Evolutionary conservation across 345 rosid genomes (phyloP), one percentile per base, ranked within the genome.

Genomic region (Eucalyptus leucophloia): DNA sequence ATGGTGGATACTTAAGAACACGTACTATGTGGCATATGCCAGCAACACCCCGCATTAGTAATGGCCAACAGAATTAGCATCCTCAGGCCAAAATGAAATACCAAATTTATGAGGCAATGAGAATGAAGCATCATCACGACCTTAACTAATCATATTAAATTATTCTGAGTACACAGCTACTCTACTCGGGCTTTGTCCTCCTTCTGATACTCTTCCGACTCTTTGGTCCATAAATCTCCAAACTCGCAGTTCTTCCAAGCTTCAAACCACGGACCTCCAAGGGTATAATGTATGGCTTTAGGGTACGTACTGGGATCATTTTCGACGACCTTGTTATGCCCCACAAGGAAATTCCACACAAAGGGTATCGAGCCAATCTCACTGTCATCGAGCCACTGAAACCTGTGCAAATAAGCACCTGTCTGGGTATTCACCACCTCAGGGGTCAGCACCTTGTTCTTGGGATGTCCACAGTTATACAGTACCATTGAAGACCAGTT

Each of bases 401-500:
- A 98, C 95, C 99, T 94, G 87, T 97, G 99, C 40, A 97, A 98
- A 86, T 94, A 98, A 13, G 99, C 98, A 86, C 99, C 99, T 0
- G 96, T 92, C 91, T 96, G 96, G 2, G 93, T 90, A n/a, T 95
- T 98, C 24, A 98, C 99, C 87, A 86, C 90, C 87, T 96, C 96
- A 8, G 98, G 98, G 7, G 91, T 94, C 90, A 98, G 86, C 2
- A 89, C 91, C 94, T 92, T 96, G 96, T 96, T 98, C 92, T 98
- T 98, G 2, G 97, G 99, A 83, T 97, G 99, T 10, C 96, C 96
- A 87, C 99, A 98, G 19, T 98, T 98, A 92, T 98, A 98, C 88
- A 98, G 90, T 85, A 98, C 99, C 99, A 98, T 98, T 1, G 99
- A 98, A 9, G 99, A 98, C 99, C 98, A 98, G 88, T 98, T 98